Evolutionary conservation across 352 stramenopile species (phyloP).

Genomic region (Globisporangium barbulae): DNA sequence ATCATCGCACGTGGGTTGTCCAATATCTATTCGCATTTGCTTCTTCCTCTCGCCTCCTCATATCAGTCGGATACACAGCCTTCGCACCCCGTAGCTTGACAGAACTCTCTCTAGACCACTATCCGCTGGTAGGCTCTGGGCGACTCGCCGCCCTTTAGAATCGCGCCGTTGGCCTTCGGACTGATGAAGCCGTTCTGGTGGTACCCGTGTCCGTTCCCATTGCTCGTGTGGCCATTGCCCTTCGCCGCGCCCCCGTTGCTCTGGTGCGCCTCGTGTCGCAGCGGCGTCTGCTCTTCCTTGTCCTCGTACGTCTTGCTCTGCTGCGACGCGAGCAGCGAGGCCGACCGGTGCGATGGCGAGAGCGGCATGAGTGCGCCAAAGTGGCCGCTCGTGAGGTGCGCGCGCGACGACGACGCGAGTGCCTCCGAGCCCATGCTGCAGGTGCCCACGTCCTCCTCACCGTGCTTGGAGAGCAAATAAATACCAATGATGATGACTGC

Average conservation of each 20-base stretch:
- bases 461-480: conserved; percentile 78
- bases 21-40: no score
- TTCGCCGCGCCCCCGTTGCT: background rate
- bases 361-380: conserved; percentile 83
- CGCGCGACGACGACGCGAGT: conserved; percentile 24
- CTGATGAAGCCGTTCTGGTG: background rate
- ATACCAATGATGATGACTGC: conserved; percentile 84
- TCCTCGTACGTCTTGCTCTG: conserved; percentile 40
- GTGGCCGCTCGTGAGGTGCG: conserved; percentile 59
- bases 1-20: no score
- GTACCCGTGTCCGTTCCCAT: conserved; percentile 6
- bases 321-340: conserved; percentile 31
- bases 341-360: conserved; percentile 48
- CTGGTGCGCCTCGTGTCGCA: conserved; percentile 22
- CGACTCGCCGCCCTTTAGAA: conserved; percentile 6
- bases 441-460: conserved; percentile 39
- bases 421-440: conserved; percentile 24
- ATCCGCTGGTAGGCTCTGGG: conserved; percentile 17
- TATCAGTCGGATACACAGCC: no score
- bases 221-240: background rate
- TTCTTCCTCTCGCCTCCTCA: no score
- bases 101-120: conserved; percentile 13
- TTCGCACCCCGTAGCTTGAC: background rate
- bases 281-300: conserved; percentile 40
- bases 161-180: background rate